Conservation (phyloP, 805 yeast species). For the Hemisphaericaspora nanyangensis region DNA sequence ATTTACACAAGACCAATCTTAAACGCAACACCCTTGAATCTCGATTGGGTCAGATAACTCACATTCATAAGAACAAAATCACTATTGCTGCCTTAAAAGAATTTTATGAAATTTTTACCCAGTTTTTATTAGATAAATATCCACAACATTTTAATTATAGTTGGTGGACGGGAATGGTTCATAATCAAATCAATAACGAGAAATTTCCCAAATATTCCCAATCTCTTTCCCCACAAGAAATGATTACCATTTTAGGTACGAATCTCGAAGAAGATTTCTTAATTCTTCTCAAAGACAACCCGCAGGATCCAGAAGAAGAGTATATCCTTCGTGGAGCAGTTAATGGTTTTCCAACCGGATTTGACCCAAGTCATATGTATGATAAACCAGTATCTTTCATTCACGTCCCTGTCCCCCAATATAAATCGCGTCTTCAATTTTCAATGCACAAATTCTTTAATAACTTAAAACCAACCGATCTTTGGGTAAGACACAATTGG, state of each 20-base stretch:
- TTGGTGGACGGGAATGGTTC: conserved; percentile 16
- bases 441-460: conserved; percentile 69
- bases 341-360: conserved; percentile 69
- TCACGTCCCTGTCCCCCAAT: conserved; percentile 73
- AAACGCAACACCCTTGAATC: conserved; percentile 30
- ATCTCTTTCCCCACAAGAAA: conserved; percentile 13
- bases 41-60: conserved; percentile 27
- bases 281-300: conserved; percentile 43
- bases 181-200: conserved; percentile 41
- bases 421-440: conserved; percentile 47
- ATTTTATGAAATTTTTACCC: conserved; percentile 41
- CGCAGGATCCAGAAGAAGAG: conserved; percentile 44
- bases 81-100: conserved; percentile 42
- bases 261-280: conserved; percentile 64
- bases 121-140: conserved; percentile 43
- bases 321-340: conserved; percentile 55
- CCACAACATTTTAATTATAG: conserved; percentile 47
- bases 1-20: conserved; percentile 40
- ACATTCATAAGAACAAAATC: conserved; percentile 16
- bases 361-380: conserved; percentile 55
- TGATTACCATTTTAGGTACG: conserved; percentile 23
- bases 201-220: conserved; percentile 26
- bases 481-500: conserved; percentile 68
- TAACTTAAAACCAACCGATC: conserved; percentile 48
- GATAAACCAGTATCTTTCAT: conserved; percentile 54